phyloP scores from a whole-genome alignment of 202 grass and related monocot species.

The Panicum hallii region DNA sequence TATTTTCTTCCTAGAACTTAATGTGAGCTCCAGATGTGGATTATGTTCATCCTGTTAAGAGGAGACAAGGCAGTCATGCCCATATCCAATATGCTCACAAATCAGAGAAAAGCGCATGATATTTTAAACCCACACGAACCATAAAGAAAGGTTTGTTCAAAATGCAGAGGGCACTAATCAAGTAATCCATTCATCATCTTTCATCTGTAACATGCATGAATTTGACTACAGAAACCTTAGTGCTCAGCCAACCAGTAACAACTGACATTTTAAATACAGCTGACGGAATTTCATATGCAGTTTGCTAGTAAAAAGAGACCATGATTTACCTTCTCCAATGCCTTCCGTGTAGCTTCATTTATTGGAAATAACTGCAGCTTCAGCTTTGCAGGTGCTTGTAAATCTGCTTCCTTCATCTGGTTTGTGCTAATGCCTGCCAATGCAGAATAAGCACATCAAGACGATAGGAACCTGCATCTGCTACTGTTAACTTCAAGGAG shows the following conservation, averaged over 20 bases:
- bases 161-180: slow-evolving; percentile 8
- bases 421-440: slow-evolving; percentile 61
- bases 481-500: slow-evolving; percentile 4
- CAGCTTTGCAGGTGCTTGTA: slow-evolving; percentile 72
- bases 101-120: slow-evolving; percentile 37
- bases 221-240: slow-evolving; percentile 19
- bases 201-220: slow-evolving; percentile 42
- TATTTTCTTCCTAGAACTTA: slow-evolving; percentile 96
- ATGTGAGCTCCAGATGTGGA: slow-evolving; percentile 95
- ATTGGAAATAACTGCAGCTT: slow-evolving; percentile 98
- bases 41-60: slow-evolving; percentile 87
- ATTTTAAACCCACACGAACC: slow-evolving; percentile 16
- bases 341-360: slow-evolving; percentile 88
- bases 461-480: slow-evolving; percentile 14
- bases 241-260: slow-evolving; percentile 9
- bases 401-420: slow-evolving; percentile 61
- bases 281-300: slow-evolving; percentile 6
- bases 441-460: slow-evolving; percentile 41
- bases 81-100: slow-evolving; percentile 34
- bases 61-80: slow-evolving; percentile 27
- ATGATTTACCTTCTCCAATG: slow-evolving; percentile 87
- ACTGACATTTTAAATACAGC: slow-evolving; percentile 1
- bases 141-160: slow-evolving; percentile 28
- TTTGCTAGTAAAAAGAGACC: slow-evolving; percentile 35
- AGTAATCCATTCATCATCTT: neutral